phyloP scores from a whole-genome alignment of 2,329 filamentous ascomycete genomes.

The Harringtonia lauricola region DNA sequence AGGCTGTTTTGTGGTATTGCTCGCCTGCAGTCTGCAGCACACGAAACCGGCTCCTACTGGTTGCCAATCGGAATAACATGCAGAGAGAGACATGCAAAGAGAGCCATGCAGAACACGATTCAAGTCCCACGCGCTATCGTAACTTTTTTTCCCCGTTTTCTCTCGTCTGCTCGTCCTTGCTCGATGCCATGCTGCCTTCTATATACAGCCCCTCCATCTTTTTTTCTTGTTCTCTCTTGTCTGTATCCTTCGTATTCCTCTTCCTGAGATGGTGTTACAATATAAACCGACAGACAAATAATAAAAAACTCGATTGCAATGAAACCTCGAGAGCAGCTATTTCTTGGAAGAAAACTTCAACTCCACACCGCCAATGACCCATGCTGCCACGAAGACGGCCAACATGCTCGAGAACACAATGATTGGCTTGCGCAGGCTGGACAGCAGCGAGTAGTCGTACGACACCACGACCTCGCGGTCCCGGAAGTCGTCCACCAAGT shows the following conservation, averaged over 20 bases:
- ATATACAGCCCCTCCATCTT: no score
- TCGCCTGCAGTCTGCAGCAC: no score
- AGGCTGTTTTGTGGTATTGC: no score
- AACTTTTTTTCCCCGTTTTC: background rate
- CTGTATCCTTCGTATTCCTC: no score
- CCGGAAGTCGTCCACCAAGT: slow-evolving; percentile 82
- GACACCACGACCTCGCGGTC: slow-evolving; percentile 75
- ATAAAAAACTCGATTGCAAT: no score
- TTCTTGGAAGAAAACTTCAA: slow-evolving; percentile 57
- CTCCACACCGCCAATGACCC: slow-evolving; percentile 67
- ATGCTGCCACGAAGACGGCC: slow-evolving; percentile 62
- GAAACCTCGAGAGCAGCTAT: background rate
- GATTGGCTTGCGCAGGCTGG: slow-evolving; percentile 75
- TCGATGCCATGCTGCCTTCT: no score
- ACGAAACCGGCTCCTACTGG: no score
- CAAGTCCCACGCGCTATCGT: no score
- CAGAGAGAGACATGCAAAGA: no score
- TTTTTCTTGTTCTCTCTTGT: background rate
- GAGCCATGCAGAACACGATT: no score
- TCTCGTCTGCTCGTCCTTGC: no score
- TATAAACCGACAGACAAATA: background rate
- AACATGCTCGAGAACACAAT: slow-evolving; percentile 66
- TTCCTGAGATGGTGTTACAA: background rate
- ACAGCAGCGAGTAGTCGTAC: slow-evolving; percentile 71
- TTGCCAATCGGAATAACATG: no score